phyloP scores from a whole-genome alignment of 805 yeast genomes.

The Sugiyamaella smithiae region DNA sequence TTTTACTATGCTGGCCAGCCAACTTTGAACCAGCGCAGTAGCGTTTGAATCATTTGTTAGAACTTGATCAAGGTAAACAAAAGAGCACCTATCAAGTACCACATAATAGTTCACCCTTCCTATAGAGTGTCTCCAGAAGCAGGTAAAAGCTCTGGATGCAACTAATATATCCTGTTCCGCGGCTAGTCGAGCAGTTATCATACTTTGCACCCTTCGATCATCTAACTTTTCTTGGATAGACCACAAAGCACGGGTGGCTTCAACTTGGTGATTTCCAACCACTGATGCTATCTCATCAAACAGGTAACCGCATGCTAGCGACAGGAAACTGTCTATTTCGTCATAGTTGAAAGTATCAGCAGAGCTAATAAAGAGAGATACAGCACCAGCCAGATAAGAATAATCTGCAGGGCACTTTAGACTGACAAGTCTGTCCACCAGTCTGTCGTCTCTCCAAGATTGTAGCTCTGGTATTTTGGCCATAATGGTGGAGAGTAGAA shows the following conservation, averaged over 20 bases:
- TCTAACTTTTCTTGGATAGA: constrained; percentile 51
- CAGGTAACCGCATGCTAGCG: constrained; percentile 43
- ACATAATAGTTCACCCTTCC: constrained; percentile 43
- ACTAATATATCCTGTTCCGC: constrained; percentile 30
- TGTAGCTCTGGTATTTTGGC: constrained; percentile 47
- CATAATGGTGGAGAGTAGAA: constrained; percentile 31
- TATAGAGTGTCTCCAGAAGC: constrained; percentile 73
- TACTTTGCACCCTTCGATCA: constrained; percentile 62
- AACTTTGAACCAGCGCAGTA: constrained; percentile 22
- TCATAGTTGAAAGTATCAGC: constrained; percentile 31
- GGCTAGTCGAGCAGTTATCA: constrained; percentile 53
- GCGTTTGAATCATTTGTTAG: constrained; percentile 13
- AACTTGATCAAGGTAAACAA: constrained; percentile 60
- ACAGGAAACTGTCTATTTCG: constrained; percentile 41
- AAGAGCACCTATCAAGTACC: constrained; percentile 60
- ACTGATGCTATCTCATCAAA: constrained; percentile 54
- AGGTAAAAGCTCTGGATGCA: constrained; percentile 50
- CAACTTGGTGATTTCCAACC: constrained; percentile 62
- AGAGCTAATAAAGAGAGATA: constrained; percentile 41
- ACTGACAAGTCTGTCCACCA: constrained; percentile 32
- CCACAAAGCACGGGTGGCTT: constrained; percentile 64
- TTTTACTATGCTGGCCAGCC: constrained; percentile 25
- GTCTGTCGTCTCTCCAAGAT: constrained; percentile 36
- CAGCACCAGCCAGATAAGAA: constrained; percentile 32
- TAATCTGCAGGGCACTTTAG: constrained; percentile 2